phyloP scores from a whole-genome alignment of 1,284 basidiomycete genomes.

The Peniophora sp. region DNA sequence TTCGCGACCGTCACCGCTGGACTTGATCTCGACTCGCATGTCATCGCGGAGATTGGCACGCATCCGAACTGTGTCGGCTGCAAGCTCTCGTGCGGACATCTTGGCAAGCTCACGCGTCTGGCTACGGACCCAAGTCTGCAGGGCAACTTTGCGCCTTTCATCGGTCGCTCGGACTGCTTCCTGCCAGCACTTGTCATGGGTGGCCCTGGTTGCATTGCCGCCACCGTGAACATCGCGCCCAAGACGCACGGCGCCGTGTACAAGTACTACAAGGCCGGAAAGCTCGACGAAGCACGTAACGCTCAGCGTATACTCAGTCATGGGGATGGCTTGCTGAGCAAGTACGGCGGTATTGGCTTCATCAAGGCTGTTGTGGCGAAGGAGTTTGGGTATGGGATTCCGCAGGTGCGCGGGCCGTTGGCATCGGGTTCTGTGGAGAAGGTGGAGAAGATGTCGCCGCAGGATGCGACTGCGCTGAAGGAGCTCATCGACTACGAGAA shows the following conservation, averaged over 20 bases:
- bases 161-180: constrained; percentile 60
- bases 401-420: constrained; percentile 53
- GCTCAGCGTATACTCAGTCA: constrained; percentile 67
- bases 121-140: constrained; percentile 39
- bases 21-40: constrained; percentile 82
- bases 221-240: constrained; percentile 72
- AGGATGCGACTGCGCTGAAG: constrained; percentile 35
- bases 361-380: constrained; percentile 64
- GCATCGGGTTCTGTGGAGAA: constrained; percentile 31
- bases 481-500: constrained; percentile 63
- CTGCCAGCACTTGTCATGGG: constrained; percentile 63
- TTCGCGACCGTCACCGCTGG: constrained; percentile 80
- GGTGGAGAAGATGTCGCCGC: constrained; percentile 24
- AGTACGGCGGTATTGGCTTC: constrained; percentile 64
- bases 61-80: constrained; percentile 88
- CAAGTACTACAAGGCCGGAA: constrained; percentile 48
- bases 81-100: constrained; percentile 80
- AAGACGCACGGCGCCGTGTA: constrained; percentile 64
- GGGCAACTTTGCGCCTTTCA: constrained; percentile 52
- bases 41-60: constrained; percentile 59
- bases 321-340: constrained; percentile 66
- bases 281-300: constrained; percentile 56
- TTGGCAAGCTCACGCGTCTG: constrained; percentile 79
- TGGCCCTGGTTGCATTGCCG: constrained; percentile 65
- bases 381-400: constrained; percentile 64